Evolutionary conservation across 2,329 filamentous ascomycete species (phyloP), one percentile per base, ranked within the genome.

Genomic region (Ophiostoma angusticollis): DNA sequence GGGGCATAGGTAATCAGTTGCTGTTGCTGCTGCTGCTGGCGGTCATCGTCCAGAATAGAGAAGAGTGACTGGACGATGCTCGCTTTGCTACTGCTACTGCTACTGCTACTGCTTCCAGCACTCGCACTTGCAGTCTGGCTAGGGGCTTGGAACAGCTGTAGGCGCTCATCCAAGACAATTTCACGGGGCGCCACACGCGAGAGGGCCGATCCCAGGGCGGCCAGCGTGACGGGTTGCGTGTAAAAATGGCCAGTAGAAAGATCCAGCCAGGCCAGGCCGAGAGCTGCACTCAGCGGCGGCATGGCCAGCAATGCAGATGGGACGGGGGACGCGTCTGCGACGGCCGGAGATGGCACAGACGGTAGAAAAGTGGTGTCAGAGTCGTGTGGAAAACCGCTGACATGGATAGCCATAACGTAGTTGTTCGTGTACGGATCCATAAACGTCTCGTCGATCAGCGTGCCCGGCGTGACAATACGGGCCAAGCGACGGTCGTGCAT

Each of bases 371-470:
- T 39, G 37, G 31, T 32, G 31, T 35, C 38, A 35, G 19, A 32
- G 24, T 35, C 39, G 33, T 35, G 31, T 24, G 39, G 39, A n/a
- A 18, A 5, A 13, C 37, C 13, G 22, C 50, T 48, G 21, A 81
- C 56, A 53, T 93, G 74, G 34, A 96, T 72, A 27, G 84, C 80
- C 55, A 96, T 72, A 24, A 96, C 69, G 57, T 89, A 98, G 56
- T 95, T 96, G 59, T 91, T 95, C 51, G 84, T 78, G 54, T 83
- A 89, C 1, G 86, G 84, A 55, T 96, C 84, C 67, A 98, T 86
- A 58, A 96, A 98, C 51, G 86, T 87, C 60, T 98, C 91, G 58
- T 98, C 91, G 48, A 98, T 94, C 39, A 98, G 66, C 2, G 91
- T 98, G 16, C 91, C 91, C 1, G 91, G 86, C 1, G 91, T 96